A percentile compares a stretch with the other conserved stretches of the same genome.
Evolutionary conservation across 805 yeast species (phyloP).

Genomic region (Myxozyma neglecta): DNA sequence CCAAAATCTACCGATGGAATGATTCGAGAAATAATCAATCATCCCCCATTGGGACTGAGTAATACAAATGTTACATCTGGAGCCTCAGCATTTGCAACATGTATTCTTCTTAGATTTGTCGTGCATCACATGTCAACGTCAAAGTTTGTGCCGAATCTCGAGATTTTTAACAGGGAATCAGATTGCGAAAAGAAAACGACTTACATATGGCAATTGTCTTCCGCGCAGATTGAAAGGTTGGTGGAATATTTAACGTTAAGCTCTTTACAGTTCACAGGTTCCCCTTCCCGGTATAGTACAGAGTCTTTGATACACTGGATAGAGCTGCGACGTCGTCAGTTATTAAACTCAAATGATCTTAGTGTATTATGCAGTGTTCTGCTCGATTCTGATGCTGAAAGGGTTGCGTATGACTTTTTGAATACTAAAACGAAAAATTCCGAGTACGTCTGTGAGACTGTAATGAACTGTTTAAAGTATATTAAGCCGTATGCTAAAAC

Average conservation of each 20-base stretch:
- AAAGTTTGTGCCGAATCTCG: not conserved
- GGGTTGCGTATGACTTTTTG: not conserved
- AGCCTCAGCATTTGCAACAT: conserved; percentile 7
- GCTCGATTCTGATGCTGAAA: not conserved
- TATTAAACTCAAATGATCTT: not conserved
- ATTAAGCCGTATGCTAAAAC: not conserved
- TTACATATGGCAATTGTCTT: not conserved
- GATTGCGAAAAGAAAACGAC: not conserved
- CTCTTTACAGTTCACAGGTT: not conserved
- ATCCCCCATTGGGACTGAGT: not conserved
- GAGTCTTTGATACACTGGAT: conserved; percentile 4
- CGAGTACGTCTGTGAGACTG: not conserved
- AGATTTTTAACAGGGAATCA: not conserved
- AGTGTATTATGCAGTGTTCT: conserved; percentile 6
- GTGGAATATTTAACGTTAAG: not conserved
- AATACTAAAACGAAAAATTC: not conserved
- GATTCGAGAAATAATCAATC: not conserved
- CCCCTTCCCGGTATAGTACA: not conserved
- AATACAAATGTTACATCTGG: not conserved
- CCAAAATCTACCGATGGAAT: not conserved
- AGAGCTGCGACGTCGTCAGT: conserved; percentile 4
- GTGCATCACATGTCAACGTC: conserved; percentile 9
- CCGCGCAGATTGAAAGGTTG: conserved; percentile 1
- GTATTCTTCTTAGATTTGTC: not conserved
- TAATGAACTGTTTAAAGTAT: not conserved